These are phyloP conservation scores for Dactylella cylindrospora DNA, from an alignment of 2,329 filamentous ascomycete species.

Conservation along the genomic window DNA sequence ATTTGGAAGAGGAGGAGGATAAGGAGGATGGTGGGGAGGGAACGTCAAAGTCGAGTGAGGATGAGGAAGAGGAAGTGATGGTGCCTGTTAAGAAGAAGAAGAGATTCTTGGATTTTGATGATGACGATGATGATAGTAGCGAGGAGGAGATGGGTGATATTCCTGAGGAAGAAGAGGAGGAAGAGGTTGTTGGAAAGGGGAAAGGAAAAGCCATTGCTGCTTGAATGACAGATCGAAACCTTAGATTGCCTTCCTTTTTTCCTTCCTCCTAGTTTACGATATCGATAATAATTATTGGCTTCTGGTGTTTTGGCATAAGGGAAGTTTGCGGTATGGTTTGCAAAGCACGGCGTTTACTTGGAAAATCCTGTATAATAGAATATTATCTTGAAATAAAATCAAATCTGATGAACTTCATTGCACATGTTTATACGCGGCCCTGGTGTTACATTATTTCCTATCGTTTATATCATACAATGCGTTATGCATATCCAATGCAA, in stretches of 20 bases:
- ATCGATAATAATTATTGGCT: constrained; percentile 7
- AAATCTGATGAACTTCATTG: too few relatives aligned
- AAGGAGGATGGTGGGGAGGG: constrained; percentile 47
- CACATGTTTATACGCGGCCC: too few relatives aligned
- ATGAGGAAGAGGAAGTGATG: constrained; percentile 42
- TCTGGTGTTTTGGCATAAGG: constrained; percentile 14
- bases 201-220: constrained; percentile 53
- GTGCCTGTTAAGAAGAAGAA: constrained; percentile 45
- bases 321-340: constrained; percentile 1
- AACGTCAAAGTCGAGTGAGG: constrained; percentile 36
- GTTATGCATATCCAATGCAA: constrained; percentile 4
- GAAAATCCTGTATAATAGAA: constrained; percentile 37
- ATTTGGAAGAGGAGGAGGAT: constrained; percentile 52
- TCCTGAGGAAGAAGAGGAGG: constrained; percentile 55
- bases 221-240: background rate
- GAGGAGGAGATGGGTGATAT: constrained; percentile 49
- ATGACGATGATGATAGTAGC: constrained; percentile 34
- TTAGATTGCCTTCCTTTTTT: background rate
- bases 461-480: constrained; percentile 15
- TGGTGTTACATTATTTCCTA: too few relatives aligned
- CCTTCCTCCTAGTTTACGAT: background rate
- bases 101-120: constrained; percentile 36
- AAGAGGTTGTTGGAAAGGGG: constrained; percentile 50
- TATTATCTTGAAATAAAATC: too few relatives aligned
- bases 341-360: constrained; percentile 32